These are phyloP conservation scores for Polyporus arcularius DNA, from an alignment of 768 basidiomycete species.

Conservation along the genomic window DNA sequence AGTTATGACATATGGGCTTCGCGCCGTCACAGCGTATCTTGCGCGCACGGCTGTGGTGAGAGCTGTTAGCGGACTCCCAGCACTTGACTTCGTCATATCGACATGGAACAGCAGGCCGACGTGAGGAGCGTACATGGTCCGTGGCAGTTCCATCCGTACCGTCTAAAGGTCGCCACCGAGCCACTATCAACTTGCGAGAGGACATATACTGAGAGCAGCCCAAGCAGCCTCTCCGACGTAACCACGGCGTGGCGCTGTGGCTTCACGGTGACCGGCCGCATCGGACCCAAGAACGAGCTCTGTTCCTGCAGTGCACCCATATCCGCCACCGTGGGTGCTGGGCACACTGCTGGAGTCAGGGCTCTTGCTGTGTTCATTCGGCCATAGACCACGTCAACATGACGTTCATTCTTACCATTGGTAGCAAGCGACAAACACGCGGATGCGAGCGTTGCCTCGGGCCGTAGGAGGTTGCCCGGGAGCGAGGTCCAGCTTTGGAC, in stretches of 20 bases:
- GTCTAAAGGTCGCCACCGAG: too few relatives aligned
- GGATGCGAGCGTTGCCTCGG: slow-evolving; percentile 69
- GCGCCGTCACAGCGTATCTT: slow-evolving; percentile 18
- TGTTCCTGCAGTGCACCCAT: slow-evolving; percentile 38
- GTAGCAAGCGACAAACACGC: slow-evolving; percentile 77
- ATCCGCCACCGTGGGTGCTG: slow-evolving; percentile 2
- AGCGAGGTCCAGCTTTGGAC: slow-evolving; percentile 64
- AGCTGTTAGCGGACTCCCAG: not conserved
- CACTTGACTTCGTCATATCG: not conserved
- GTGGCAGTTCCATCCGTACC: too few relatives aligned
- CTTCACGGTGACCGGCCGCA: too few relatives aligned
- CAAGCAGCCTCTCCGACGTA: too few relatives aligned
- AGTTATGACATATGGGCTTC: slow-evolving; percentile 14
- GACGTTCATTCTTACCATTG: slow-evolving; percentile 55
- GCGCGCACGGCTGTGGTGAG: slow-evolving; percentile 6
- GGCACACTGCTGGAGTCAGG: too few relatives aligned
- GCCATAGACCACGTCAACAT: not conserved
- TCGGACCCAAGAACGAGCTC: too few relatives aligned
- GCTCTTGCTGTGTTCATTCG: not conserved
- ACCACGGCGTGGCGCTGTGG: too few relatives aligned
- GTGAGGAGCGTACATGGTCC: too few relatives aligned
- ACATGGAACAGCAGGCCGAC: too few relatives aligned
- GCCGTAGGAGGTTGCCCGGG: slow-evolving; percentile 78
- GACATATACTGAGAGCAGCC: too few relatives aligned
- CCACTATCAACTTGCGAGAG: too few relatives aligned